Conservation (phyloP, 1,284 basidiomycete genomes). For the Malassezia slooffiae region DNA sequence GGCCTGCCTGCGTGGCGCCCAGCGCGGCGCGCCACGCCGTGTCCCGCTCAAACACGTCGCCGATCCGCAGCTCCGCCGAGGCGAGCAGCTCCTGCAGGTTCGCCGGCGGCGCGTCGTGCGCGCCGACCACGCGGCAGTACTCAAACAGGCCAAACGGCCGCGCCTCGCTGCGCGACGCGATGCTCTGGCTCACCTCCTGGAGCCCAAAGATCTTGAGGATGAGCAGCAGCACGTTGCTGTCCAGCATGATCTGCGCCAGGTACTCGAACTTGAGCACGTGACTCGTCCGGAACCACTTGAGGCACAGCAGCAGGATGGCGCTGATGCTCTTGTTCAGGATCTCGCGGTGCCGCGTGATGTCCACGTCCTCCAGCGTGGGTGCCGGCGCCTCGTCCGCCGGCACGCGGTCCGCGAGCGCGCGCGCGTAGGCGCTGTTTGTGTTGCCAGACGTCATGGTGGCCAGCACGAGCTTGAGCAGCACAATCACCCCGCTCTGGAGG, state of each 20-base stretch:
- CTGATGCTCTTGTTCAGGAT: constrained; percentile 96
- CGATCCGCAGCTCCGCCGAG: constrained; percentile 22
- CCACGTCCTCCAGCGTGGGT: constrained; percentile 81
- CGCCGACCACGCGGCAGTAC: constrained; percentile 66
- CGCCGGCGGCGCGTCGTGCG: constrained; percentile 45
- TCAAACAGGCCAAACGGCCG: constrained; percentile 78
- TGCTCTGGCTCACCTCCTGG: constrained; percentile 72
- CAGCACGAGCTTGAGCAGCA: constrained; percentile 41
- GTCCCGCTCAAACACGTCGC: constrained; percentile 16
- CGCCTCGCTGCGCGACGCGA: constrained; percentile 78
- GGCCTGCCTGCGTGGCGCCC: neutral
- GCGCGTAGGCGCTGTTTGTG: constrained; percentile 36
- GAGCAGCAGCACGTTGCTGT: constrained; percentile 85
- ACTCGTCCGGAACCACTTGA: constrained; percentile 93
- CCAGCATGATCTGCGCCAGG: constrained; percentile 81
- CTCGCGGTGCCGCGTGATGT: constrained; percentile 88
- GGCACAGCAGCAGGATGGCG: constrained; percentile 72
- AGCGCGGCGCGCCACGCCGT: constrained; percentile 21
- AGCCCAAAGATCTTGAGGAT: constrained; percentile 97
- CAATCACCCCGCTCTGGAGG: constrained; percentile 42
- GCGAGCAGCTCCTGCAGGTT: constrained; percentile 13
- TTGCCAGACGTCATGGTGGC: constrained; percentile 42
- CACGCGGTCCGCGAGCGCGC: constrained; percentile 36
- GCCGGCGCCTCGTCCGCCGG: constrained; percentile 52
- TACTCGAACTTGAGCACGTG: constrained; percentile 97